These are phyloP conservation scores for Colletotrichum brevisporum DNA, from an alignment of 2,329 filamentous ascomycete genomes.

Conservation along the genomic window DNA sequence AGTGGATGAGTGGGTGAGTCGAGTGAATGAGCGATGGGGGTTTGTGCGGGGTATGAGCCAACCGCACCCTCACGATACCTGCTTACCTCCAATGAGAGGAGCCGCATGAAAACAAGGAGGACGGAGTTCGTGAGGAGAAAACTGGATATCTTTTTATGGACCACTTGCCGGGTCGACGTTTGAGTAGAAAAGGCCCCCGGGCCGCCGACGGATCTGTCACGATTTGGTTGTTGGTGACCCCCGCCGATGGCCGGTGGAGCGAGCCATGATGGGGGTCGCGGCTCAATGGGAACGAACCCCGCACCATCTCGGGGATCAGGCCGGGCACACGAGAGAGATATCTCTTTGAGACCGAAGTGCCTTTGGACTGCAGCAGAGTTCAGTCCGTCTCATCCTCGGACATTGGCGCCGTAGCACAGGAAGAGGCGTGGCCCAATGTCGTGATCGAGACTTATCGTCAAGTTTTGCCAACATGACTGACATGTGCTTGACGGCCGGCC, in stretches of 20 bases:
- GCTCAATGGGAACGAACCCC: constrained; percentile 16
- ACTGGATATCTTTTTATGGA: constrained; percentile 10
- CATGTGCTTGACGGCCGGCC: constrained; percentile 58
- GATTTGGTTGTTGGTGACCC: constrained; percentile 10
- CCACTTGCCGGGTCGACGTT: not conserved
- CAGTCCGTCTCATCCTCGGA: not conserved
- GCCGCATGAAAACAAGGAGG: not conserved
- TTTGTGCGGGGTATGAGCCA: constrained; percentile 11
- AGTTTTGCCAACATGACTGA: too few relatives aligned
- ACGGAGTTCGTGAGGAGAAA: constrained; percentile 18
- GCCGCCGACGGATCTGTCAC: not conserved
- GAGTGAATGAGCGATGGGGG: too few relatives aligned
- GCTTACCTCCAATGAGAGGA: not conserved
- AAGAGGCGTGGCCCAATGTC: not conserved
- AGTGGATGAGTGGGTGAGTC: too few relatives aligned
- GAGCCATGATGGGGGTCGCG: not conserved
- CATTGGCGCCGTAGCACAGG: not conserved
- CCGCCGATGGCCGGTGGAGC: constrained; percentile 2
- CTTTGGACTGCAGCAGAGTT: not conserved
- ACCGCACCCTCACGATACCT: constrained; percentile 16
- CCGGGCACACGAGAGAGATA: not conserved
- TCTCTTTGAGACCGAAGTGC: not conserved
- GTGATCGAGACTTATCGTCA: constrained; percentile 47
- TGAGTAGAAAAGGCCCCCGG: too few relatives aligned
- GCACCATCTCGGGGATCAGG: constrained; percentile 14